Conservation (phyloP, 2,329 filamentous ascomycete species). For the Aureobasidium sp. region DNA sequence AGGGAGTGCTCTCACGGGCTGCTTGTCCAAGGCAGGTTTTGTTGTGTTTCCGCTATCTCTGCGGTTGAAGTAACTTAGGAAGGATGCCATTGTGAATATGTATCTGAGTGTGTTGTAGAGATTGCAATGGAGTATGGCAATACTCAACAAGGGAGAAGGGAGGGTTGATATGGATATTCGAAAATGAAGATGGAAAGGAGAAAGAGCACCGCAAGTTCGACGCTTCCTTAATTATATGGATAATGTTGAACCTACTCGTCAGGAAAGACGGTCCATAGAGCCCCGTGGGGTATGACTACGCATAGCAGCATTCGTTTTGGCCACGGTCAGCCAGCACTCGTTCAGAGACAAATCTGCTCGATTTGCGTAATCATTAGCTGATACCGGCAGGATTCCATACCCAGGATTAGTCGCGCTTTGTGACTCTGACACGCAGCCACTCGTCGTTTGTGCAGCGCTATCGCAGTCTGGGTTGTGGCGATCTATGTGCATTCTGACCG, state of each 20-base stretch:
- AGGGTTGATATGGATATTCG: not conserved
- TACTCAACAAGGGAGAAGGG: not conserved
- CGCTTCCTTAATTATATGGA: constrained; percentile 2
- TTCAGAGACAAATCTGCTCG: constrained; percentile 1
- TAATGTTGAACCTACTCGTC: not conserved
- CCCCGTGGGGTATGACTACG: constrained; percentile 9
- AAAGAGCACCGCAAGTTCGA: not conserved
- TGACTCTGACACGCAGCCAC: not conserved
- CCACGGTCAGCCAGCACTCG: not conserved
- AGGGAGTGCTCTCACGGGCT: constrained; percentile 29
- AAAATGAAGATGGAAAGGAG: not conserved
- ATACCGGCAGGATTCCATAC: constrained; percentile 1
- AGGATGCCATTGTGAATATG: constrained; percentile 13
- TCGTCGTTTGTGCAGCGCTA: constrained; percentile 2
- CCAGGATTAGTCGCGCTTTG: constrained; percentile 12
- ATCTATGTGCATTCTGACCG: constrained; percentile 7
- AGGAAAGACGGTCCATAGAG: constrained; percentile 6
- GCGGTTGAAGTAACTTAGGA: constrained; percentile 15
- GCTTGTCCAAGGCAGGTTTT: constrained; percentile 9
- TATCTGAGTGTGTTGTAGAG: not conserved
- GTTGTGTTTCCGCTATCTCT: constrained; percentile 12
- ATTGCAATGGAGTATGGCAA: not conserved
- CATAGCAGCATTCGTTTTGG: not conserved
- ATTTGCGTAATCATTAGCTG: constrained; percentile 13
- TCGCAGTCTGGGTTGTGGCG: constrained; percentile 9